Conservation (phyloP, 768 basidiomycete genomes). For the Coprinopsis marcescibilis region DNA sequence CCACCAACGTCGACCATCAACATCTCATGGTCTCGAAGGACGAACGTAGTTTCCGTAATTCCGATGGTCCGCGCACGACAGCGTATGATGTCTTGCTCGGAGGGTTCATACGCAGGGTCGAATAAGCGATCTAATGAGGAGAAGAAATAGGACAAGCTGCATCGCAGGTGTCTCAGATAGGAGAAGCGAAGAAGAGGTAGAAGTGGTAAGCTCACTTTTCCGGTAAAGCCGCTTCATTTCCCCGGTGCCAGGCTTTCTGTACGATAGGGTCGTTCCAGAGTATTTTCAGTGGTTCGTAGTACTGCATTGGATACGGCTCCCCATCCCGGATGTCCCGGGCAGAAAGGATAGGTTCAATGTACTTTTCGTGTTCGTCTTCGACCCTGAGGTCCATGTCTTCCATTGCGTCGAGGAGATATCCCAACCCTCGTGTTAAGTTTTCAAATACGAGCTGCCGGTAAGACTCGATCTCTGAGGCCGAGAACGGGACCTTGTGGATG, state of each 20-base stretch:
- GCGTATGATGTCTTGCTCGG: conserved; percentile 84
- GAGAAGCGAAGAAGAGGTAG: conserved; percentile 2
- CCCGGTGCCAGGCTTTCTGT: conserved; percentile 69
- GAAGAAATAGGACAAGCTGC: conserved; percentile 72
- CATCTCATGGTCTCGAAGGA: conserved; percentile 74
- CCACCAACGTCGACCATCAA: conserved; percentile 93
- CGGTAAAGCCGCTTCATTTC: conserved; percentile 87
- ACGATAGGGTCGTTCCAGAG: conserved; percentile 79
- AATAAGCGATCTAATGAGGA: conserved; percentile 77
- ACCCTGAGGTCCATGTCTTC: conserved; percentile 82
- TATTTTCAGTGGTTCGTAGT: conserved; percentile 56
- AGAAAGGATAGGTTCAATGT: conserved; percentile 59
- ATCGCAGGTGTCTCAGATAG: not conserved
- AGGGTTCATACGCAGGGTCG: conserved; percentile 62
- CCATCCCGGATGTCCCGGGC: conserved; percentile 71
- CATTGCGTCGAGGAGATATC: conserved; percentile 80
- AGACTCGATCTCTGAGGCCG: conserved; percentile 73
- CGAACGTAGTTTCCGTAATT: conserved; percentile 84
- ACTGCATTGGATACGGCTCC: conserved; percentile 70
- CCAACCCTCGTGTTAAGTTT: conserved; percentile 84
- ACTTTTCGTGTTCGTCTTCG: conserved; percentile 48
- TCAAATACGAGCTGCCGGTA: conserved; percentile 91
- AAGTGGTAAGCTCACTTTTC: conserved; percentile 33
- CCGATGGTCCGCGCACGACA: conserved; percentile 86
- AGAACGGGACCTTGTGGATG: conserved; percentile 86